Base-by-base conservation (phyloP, 257 asterid genomes). In the Przewalskia tangutica region DNA sequence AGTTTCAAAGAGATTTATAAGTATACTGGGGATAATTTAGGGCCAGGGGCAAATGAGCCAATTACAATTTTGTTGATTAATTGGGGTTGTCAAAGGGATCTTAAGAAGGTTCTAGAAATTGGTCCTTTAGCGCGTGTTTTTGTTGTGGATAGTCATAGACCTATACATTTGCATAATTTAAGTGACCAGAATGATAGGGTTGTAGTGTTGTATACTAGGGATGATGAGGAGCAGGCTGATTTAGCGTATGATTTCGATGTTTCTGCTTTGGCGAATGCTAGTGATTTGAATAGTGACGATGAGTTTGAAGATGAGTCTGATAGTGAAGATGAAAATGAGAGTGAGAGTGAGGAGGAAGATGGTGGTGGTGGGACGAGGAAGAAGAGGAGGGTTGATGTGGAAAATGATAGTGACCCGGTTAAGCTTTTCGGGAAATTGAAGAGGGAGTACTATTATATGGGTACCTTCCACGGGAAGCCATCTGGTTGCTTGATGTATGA, bases 21-120 rank as follows among this genome's bases (percentile, higher is more conserved):
- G 89, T 93, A 89, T 63, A 95, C 97, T 8, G 97, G 97, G 62
- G 89, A 90, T 81, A 86, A 77, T 77, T 58, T 91, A 85, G 86
- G 89, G 14, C 64, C 88, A 40, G 82, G 91, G 7, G 92, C 91
- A 0, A 92, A 89, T 36, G 93, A 90, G 56, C 95, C 97, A 73
- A 78, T 93, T 51, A 89, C 99, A 0, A 91, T 94, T 84, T 88
- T 96, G 91, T 84, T 94, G 86, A 90, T 94, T 53, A 96, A 96
- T 84, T 96, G 99, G 99, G 99, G 99, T 16, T 92, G 98, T 86
- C 97, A 93, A 85, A 92, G 98, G 89, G 98, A 96, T 94, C 90
- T 96, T 6, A 86, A 90, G 82, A 90, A 85, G 85, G 92, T 86
- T 67, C 88, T 96, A 34, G 82, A 86, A 4, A 83, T 96, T 4